These are phyloP conservation scores for Chalciporus pseudorubinellus DNA, from an alignment of 768 basidiomycete species.

Conservation along the genomic window DNA sequence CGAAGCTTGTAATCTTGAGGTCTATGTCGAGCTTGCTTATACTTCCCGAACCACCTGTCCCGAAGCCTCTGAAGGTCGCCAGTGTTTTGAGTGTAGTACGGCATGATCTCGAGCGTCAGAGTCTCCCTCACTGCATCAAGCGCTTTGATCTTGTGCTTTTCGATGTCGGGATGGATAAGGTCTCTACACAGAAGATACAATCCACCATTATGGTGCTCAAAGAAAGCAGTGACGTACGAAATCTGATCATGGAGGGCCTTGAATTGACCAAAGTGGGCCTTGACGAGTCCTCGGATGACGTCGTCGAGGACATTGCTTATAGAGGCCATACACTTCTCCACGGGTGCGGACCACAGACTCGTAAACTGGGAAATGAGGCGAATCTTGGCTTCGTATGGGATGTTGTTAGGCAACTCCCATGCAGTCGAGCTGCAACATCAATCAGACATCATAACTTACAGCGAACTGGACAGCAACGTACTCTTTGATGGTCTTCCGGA, in stretches of 20 bases:
- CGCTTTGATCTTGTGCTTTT: slow-evolving; percentile 25
- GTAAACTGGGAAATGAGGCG: slow-evolving; percentile 37
- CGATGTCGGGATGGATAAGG: slow-evolving; percentile 28
- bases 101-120: slow-evolving; percentile 38
- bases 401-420: slow-evolving; percentile 43
- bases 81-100: slow-evolving; percentile 39
- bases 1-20: background rate
- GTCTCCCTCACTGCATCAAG: slow-evolving; percentile 30
- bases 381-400: slow-evolving; percentile 41
- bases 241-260: slow-evolving; percentile 33
- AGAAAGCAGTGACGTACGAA: slow-evolving; percentile 27
- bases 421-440: slow-evolving; percentile 31
- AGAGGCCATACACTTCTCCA: slow-evolving; percentile 32
- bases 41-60: slow-evolving; percentile 25
- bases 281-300: slow-evolving; percentile 28
- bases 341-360: slow-evolving; percentile 37
- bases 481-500: slow-evolving; percentile 36
- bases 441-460: background rate
- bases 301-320: slow-evolving; percentile 33
- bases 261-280: slow-evolving; percentile 42
- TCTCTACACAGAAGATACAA: slow-evolving; percentile 20
- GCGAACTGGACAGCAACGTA: slow-evolving; percentile 14
- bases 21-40: slow-evolving; percentile 14
- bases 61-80: slow-evolving; percentile 21
- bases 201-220: background rate